Evolutionary conservation across 1,284 basidiomycete genomes (phyloP).

Genomic region (Sporisorium exsertum): DNA sequence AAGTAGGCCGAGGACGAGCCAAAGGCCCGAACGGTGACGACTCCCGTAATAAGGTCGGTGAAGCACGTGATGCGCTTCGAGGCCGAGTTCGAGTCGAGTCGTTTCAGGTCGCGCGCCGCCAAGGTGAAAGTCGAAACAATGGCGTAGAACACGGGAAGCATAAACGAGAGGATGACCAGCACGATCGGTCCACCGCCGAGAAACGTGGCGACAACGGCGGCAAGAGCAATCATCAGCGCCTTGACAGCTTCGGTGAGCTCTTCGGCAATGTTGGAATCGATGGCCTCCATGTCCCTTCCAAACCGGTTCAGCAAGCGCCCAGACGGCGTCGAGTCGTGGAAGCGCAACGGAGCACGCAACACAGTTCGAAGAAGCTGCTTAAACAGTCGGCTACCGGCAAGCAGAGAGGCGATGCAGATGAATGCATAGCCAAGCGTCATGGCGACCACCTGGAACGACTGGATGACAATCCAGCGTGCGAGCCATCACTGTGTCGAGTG

Average conservation of each 20-base stretch:
- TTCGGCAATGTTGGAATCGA: slow-evolving; percentile 77
- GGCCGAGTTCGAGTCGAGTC: slow-evolving; percentile 77
- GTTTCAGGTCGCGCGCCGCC: slow-evolving; percentile 86
- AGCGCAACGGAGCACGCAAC: slow-evolving; percentile 78
- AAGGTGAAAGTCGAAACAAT: slow-evolving; percentile 81
- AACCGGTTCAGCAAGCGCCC: slow-evolving; percentile 86
- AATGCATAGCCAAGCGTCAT: slow-evolving; percentile 76
- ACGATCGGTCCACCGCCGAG: slow-evolving; percentile 79
- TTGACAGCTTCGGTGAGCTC: slow-evolving; percentile 60
- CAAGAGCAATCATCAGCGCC: slow-evolving; percentile 53
- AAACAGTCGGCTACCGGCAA: slow-evolving; percentile 77
- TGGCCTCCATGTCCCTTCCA: slow-evolving; percentile 81
- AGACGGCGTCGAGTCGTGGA: slow-evolving; percentile 85
- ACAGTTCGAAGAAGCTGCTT: slow-evolving; percentile 74
- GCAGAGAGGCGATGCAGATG: slow-evolving; percentile 74
- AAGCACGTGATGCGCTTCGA: slow-evolving; percentile 83
- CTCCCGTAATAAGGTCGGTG: slow-evolving; percentile 86
- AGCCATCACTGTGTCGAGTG: slow-evolving; percentile 65
- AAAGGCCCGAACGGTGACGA: slow-evolving; percentile 87
- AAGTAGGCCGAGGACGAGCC: slow-evolving; percentile 71
- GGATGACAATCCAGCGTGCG: slow-evolving; percentile 79
- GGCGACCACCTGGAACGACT: slow-evolving; percentile 77
- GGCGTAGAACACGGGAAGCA: slow-evolving; percentile 60
- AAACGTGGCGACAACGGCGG: slow-evolving; percentile 76
- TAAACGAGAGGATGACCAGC: slow-evolving; percentile 73